A percentile compares a stretch with the other conserved stretches of the same genome.
Evolutionary conservation across 306 rosid genomes (phyloP).

Genomic region (Vigna reflexopilosa): DNA sequence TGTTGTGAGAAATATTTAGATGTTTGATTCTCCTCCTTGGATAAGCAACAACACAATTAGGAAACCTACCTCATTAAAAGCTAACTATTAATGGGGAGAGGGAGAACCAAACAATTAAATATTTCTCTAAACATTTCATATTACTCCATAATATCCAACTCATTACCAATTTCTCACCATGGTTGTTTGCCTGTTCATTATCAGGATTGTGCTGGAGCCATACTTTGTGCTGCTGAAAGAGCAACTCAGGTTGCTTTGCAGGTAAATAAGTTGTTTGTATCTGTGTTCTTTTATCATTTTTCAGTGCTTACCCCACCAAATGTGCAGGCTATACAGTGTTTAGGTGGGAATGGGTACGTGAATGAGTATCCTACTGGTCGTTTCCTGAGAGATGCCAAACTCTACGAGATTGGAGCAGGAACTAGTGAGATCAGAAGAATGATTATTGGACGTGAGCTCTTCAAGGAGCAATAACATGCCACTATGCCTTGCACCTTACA

Average conservation of each 20-base stretch:
- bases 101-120: too few species aligned
- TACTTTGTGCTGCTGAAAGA: slow-evolving; percentile 88
- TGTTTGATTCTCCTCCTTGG: too few species aligned
- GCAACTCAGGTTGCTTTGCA: slow-evolving; percentile 96
- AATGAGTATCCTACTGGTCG: slow-evolving; percentile 91
- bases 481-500: neutral
- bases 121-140: too few species aligned
- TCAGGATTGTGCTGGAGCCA: slow-evolving; percentile 98
- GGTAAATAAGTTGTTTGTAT: slow-evolving; percentile 51
- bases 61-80: too few species aligned
- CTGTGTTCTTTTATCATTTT: neutral
- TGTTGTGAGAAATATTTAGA: too few species aligned
- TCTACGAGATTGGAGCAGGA: slow-evolving; percentile 91
- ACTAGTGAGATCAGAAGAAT: slow-evolving; percentile 94
- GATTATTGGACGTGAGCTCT: slow-evolving; percentile 90
- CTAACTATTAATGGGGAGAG: too few species aligned
- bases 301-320: neutral
- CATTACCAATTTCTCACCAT: neutral
- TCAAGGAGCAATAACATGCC: slow-evolving; percentile 66
- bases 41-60: too few species aligned
- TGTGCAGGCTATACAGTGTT: slow-evolving; percentile 84
- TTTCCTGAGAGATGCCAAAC: slow-evolving; percentile 87
- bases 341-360: slow-evolving; percentile 97
- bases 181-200: slow-evolving; percentile 1
- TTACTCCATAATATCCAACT: too few species aligned